These are phyloP conservation scores for Phyllosticta citribraziliensis DNA, from an alignment of 2,329 filamentous ascomycete species.

Conservation along the genomic window DNA sequence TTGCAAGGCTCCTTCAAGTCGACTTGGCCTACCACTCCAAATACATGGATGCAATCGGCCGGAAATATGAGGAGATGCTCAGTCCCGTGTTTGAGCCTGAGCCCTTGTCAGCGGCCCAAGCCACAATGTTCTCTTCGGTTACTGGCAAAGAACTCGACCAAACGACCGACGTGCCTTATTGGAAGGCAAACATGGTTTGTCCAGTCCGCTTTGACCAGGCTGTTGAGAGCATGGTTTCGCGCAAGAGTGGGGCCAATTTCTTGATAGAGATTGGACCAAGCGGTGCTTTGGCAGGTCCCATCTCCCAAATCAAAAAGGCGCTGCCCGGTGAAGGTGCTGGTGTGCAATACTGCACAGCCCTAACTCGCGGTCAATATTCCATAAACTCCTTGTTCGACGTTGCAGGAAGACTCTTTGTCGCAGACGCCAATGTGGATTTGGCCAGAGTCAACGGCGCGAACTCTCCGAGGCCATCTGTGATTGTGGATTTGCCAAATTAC, in stretches of 20 bases:
- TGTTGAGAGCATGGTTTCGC: constrained; percentile 8
- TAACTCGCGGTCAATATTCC: constrained; percentile 5
- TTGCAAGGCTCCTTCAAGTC: constrained; percentile 14
- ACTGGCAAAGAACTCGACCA: background rate
- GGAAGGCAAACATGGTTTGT: constrained; percentile 8
- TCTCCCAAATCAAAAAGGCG: constrained; percentile 12
- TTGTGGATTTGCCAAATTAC: constrained; percentile 21
- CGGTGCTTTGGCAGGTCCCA: constrained; percentile 13
- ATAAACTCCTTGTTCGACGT: background rate
- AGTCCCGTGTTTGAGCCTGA: background rate
- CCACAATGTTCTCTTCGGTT: constrained; percentile 7
- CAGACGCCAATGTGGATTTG: background rate
- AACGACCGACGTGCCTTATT: constrained; percentile 4
- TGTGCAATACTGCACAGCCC: constrained; percentile 9
- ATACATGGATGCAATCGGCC: constrained; percentile 11
- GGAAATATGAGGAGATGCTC: constrained; percentile 11
- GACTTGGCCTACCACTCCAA: constrained; percentile 15
- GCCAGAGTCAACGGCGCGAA: background rate
- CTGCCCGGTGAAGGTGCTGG: background rate
- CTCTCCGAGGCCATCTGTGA: background rate
- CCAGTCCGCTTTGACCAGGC: constrained; percentile 12
- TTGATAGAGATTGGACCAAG: constrained; percentile 17
- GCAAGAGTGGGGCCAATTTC: constrained; percentile 10
- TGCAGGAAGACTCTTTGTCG: constrained; percentile 1
- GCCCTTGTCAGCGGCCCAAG: background rate